These are phyloP conservation scores for Pseudocercospora ulei DNA, from an alignment of 2,329 filamentous ascomycete genomes.

Conservation along the genomic window DNA sequence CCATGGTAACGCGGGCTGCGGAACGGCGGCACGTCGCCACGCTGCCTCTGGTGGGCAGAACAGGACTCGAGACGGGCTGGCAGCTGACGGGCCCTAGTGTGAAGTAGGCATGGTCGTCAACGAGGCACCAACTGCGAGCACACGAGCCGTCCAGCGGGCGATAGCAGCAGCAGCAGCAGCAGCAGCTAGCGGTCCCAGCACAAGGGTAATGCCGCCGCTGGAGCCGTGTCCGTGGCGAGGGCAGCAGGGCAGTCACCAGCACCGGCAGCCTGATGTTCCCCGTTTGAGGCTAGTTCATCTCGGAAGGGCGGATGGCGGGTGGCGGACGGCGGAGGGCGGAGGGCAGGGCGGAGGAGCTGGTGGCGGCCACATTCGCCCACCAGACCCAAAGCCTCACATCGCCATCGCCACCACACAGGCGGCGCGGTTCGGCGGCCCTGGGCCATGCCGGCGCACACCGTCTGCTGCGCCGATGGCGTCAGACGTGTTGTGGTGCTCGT, in stretches of 20 bases:
- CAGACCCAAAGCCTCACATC: too few species aligned
- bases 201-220: not conserved
- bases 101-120: slow-evolving; percentile 18
- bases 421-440: too few species aligned
- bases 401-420: too few species aligned
- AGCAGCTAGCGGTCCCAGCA: not conserved
- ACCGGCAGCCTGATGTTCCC: too few species aligned
- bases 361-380: too few species aligned
- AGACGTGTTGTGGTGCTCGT: slow-evolving; percentile 3
- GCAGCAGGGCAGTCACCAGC: too few species aligned
- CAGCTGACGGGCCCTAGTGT: slow-evolving; percentile 18
- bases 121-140: slow-evolving; percentile 20
- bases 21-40: slow-evolving; percentile 13
- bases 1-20: slow-evolving; percentile 23
- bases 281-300: too few species aligned
- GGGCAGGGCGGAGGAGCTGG: too few species aligned
- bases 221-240: too few species aligned
- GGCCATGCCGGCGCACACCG: too few species aligned
- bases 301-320: too few species aligned
- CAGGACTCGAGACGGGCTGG: slow-evolving; percentile 10
- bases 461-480: slow-evolving; percentile 1
- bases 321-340: too few species aligned
- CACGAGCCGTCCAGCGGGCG: slow-evolving; percentile 17
- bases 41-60: slow-evolving; percentile 7
- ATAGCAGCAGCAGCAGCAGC: not conserved